A percentile compares a stretch with the other conserved stretches of the same genome.
Evolutionary conservation across 805 yeast genomes (phyloP).

Genomic region (Metschnikowia chrysomelidarum): DNA sequence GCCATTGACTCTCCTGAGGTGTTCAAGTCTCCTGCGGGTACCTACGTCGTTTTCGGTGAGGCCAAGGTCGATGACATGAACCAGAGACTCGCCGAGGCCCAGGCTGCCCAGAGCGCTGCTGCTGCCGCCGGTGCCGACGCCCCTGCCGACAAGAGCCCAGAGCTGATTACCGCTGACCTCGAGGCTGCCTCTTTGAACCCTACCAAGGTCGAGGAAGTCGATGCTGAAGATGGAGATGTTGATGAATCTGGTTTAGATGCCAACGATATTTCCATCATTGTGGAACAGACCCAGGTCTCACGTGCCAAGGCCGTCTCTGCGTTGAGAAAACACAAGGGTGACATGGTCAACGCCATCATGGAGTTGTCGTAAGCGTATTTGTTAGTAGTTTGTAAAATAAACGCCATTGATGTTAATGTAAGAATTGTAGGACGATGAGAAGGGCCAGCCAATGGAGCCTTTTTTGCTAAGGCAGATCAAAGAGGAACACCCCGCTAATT

Average conservation of each 20-base stretch:
- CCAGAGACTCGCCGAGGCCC: slow-evolving; percentile 81
- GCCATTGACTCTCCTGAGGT: slow-evolving; percentile 94
- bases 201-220: slow-evolving; percentile 48
- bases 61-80: slow-evolving; percentile 93
- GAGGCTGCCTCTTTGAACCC: slow-evolving; percentile 60
- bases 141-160: slow-evolving; percentile 61
- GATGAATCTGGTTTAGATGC: slow-evolving; percentile 83
- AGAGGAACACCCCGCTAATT: no score
- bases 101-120: slow-evolving; percentile 65
- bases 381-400: no score
- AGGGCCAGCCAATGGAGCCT: no score
- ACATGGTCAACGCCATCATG: slow-evolving; percentile 96
- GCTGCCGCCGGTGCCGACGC: slow-evolving; percentile 44
- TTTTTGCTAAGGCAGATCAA: no score
- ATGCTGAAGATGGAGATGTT: slow-evolving; percentile 67
- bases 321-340: slow-evolving; percentile 83
- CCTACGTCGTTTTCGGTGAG: slow-evolving; percentile 96
- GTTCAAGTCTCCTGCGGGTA: slow-evolving; percentile 88
- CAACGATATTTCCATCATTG: slow-evolving; percentile 80
- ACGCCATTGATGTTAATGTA: no score
- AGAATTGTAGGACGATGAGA: no score
- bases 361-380: slow-evolving; percentile 48
- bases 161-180: slow-evolving; percentile 79
- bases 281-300: slow-evolving; percentile 88
- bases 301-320: slow-evolving; percentile 91